phyloP scores from a whole-genome alignment of 164 flowering plant species.

The Echeveria elegans region DNA sequence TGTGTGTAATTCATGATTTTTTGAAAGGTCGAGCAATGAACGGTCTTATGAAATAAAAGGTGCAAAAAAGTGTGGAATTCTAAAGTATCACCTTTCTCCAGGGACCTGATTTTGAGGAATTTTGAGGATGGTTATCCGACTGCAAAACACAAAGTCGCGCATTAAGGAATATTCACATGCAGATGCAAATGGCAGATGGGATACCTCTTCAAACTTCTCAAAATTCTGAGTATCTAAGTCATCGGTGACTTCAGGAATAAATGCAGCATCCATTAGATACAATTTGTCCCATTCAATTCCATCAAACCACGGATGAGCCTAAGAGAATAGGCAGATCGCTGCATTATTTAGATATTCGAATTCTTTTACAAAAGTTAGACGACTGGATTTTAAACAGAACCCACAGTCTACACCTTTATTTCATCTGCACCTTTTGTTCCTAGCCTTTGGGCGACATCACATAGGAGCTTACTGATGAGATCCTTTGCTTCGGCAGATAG shows the following conservation, averaged over 20 bases:
- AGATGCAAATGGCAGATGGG: no score
- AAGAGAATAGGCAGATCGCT: not conserved
- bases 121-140: no score
- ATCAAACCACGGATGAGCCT: not conserved
- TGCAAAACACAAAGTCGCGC: no score
- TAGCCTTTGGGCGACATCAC: slow-evolving; percentile 41
- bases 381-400: not conserved
- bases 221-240: not conserved
- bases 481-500: slow-evolving; percentile 84
- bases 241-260: not conserved
- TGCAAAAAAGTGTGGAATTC: no score
- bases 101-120: no score
- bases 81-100: no score
- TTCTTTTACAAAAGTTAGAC: not conserved
- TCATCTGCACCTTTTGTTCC: slow-evolving; percentile 49
- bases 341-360: not conserved
- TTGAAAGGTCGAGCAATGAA: no score
- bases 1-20: no score
- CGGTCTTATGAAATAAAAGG: no score
- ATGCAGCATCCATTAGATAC: not conserved
- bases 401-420: slow-evolving; percentile 49
- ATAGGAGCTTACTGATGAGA: slow-evolving; percentile 55
- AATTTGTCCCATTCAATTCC: not conserved
- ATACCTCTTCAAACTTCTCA: slow-evolving; percentile 22
- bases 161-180: no score